phyloP scores from a whole-genome alignment of 305 asterid species.

The Plantago coronopus region DNA sequence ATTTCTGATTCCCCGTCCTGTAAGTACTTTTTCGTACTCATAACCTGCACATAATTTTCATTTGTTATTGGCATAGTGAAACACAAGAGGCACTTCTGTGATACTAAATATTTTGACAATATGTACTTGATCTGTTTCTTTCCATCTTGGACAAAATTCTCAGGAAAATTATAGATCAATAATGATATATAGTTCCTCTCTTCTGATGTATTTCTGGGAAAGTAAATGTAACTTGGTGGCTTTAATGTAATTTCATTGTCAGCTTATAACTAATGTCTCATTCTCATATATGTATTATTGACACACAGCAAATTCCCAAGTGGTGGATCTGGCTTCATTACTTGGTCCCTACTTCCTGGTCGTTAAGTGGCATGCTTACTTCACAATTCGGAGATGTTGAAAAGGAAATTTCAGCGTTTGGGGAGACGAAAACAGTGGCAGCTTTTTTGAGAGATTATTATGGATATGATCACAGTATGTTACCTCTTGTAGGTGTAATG shows the following conservation, averaged over 20 bases:
- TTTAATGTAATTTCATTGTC: too few relatives aligned
- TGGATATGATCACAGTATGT: slow-evolving; percentile 41
- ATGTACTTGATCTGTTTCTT: too few relatives aligned
- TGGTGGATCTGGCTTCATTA: slow-evolving; percentile 72
- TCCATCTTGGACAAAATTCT: too few relatives aligned
- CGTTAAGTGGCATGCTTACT: slow-evolving; percentile 47
- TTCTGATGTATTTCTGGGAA: too few relatives aligned
- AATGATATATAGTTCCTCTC: too few relatives aligned
- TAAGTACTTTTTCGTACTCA: slow-evolving; percentile 20
- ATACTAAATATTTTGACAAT: too few relatives aligned
- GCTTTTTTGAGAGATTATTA: slow-evolving; percentile 53
- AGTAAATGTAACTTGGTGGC: too few relatives aligned
- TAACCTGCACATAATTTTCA: not conserved
- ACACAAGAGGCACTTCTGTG: too few relatives aligned
- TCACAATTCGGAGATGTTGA: slow-evolving; percentile 63
- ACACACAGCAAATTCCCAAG: slow-evolving; percentile 56
- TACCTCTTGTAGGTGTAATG: slow-evolving; percentile 47
- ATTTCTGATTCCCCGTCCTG: slow-evolving; percentile 45
- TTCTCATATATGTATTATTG: not conserved
- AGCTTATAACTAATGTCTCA: not conserved
- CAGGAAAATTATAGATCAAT: too few relatives aligned
- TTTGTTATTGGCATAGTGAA: too few relatives aligned
- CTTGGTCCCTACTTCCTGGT: slow-evolving; percentile 54
- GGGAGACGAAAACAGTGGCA: slow-evolving; percentile 35
- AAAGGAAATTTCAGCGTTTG: slow-evolving; percentile 38